Evolutionary conservation across 1,284 basidiomycete genomes (phyloP), one percentile per base, ranked within the genome.

Genomic region (Hypsizygus ulmarius): DNA sequence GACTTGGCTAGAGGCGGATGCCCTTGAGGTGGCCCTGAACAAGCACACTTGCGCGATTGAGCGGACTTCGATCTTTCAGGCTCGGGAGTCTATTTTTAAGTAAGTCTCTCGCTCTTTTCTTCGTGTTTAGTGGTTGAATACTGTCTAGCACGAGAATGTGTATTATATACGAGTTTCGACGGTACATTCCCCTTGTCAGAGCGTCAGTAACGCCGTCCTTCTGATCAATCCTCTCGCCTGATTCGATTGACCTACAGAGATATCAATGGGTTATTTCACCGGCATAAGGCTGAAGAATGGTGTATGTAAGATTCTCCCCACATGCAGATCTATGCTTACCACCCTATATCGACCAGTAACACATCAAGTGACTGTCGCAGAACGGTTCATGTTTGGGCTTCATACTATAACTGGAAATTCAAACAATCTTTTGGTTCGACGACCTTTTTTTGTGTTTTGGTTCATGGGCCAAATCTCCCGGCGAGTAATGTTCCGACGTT

Each of bases 11-110:
- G 84, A 87, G 64, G 78, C 81, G 14, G 82, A 87, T 59, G 67
- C 64, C 2, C 76, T 90, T 35, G 87, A 88, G 59, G 64, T 69
- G 19, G 77, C 80, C 10, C 62, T 89, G 39, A 74, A 84, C 56
- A 65, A 64, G 29, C 87, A 89, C 58, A 80, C 76, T 1, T 90
- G 87, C 61, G 70, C 68, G 9, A 71, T 84, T 37, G 87, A 89
- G 63, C 70, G 77, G 49, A 73, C 79, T 2, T 86, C 79, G 56
- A 68, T 89, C 35, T 89, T 78, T 59, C 78, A 82, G 48, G 85
- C 82, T 35, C 72, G 85, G 43, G 87, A 89, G 57, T 84, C 79
- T 58, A 69, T 88, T 32, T 88, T 87, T 72, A 87, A 87, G 87
- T 87, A 60, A 63, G 84, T 66, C 10, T 3, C 25, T 36, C 10